A percentile compares a stretch with the other conserved stretches of the same genome.
Conservation (phyloP, 106 monocot species). For the Iris macrosiphon region DNA sequence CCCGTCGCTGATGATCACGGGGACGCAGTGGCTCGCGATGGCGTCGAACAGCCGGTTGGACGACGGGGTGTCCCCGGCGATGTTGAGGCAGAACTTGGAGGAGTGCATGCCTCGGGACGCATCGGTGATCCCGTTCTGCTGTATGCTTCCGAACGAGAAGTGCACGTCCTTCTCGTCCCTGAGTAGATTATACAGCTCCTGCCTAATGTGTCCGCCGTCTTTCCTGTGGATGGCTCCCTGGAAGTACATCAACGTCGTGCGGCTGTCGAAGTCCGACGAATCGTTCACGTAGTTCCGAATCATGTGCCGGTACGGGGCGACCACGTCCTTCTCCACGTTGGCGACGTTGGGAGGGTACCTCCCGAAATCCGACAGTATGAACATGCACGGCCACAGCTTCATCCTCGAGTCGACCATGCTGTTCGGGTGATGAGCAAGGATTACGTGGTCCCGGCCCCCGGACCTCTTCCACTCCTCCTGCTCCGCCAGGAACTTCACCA, state of each 20-base stretch:
- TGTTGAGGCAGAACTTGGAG: conserved; percentile 55
- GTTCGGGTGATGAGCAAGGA: conserved; percentile 86
- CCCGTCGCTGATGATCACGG: conserved; percentile 36
- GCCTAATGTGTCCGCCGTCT: conserved; percentile 50
- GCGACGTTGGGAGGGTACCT: conserved; percentile 66
- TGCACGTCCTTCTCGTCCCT: conserved; percentile 47
- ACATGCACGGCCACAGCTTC: conserved; percentile 62
- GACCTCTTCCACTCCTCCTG: conserved; percentile 75
- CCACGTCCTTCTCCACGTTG: conserved; percentile 75
- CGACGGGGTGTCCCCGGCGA: conserved; percentile 54
- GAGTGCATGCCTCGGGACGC: conserved; percentile 43
- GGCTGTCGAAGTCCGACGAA: conserved; percentile 45
- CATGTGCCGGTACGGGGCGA: conserved; percentile 80
- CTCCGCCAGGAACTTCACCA: conserved; percentile 41
- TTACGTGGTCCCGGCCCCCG: conserved; percentile 64
- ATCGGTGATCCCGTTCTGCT: conserved; percentile 26
- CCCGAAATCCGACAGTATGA: conserved; percentile 82
- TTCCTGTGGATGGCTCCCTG: conserved; percentile 89
- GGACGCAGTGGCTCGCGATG: conserved; percentile 38
- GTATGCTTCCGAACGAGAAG: conserved; percentile 42
- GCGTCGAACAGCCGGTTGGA: conserved; percentile 45
- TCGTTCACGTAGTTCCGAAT: conserved; percentile 48
- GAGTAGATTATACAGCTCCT: conserved; percentile 45
- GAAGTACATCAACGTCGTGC: conserved; percentile 69
- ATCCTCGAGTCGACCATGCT: conserved; percentile 63